Conservation (phyloP, 768 basidiomycete species). For the Tephrocybe sp. region DNA sequence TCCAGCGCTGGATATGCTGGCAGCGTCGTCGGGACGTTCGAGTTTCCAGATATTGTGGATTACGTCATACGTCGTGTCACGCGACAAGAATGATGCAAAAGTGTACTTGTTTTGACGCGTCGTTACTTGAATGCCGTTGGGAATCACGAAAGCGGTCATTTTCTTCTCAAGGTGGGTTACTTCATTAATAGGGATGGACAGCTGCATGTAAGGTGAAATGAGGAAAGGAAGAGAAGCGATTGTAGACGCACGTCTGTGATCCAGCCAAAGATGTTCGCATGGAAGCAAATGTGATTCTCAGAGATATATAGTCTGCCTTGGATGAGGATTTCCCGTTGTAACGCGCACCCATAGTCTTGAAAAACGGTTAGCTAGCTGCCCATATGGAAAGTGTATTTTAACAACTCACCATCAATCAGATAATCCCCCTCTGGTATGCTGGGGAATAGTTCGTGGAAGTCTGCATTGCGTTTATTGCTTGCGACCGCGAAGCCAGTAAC, state of each 20-base stretch:
- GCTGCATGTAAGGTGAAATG: conserved; percentile 41
- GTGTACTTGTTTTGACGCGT: conserved; percentile 85
- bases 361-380: conserved; percentile 2
- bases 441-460: conserved; percentile 94
- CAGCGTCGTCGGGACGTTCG: conserved; percentile 67
- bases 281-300: conserved; percentile 99
- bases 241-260: conserved; percentile 80
- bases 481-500: conserved; percentile 98
- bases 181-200: conserved; percentile 87
- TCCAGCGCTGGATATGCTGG: conserved; percentile 34
- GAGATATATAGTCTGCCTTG: conserved; percentile 97
- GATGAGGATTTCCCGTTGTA: conserved; percentile 94
- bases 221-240: conserved; percentile 10
- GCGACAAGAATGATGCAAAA: conserved; percentile 94
- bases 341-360: conserved; percentile 94
- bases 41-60: conserved; percentile 96
- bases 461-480: conserved; percentile 89
- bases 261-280: conserved; percentile 99
- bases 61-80: conserved; percentile 95
- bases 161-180: conserved; percentile 88
- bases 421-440: conserved; percentile 93
- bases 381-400: too few relatives aligned
- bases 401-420: conserved; percentile 94
- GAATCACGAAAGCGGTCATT: conserved; percentile 98
- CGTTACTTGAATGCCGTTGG: conserved; percentile 91